Conservation (phyloP, 2,329 filamentous ascomycete genomes). For the Microcyclospora pomicola region DNA sequence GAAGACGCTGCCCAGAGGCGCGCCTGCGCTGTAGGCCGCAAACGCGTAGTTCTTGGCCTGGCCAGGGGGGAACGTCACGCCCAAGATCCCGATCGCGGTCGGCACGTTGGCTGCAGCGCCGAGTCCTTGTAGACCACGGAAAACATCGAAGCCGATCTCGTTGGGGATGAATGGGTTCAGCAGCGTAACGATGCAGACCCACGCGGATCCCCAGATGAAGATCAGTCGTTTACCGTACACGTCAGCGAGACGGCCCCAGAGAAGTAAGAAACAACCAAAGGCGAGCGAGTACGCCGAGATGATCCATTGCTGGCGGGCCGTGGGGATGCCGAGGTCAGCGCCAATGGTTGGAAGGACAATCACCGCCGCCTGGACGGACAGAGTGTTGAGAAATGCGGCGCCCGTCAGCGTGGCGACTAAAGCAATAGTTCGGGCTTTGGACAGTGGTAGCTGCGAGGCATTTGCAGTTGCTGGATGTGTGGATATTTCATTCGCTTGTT, state of each 20-base stretch:
- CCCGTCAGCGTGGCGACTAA: slow-evolving; percentile 19
- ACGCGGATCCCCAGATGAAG: slow-evolving; percentile 50
- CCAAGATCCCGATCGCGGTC: slow-evolving; percentile 56
- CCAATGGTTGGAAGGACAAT: slow-evolving; percentile 23
- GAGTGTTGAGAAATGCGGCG: slow-evolving; percentile 21
- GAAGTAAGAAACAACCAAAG: slow-evolving; percentile 53
- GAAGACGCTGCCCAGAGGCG: slow-evolving; percentile 49
- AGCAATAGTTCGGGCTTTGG: slow-evolving; percentile 17
- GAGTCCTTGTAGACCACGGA: slow-evolving; percentile 53
- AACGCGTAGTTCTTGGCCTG: slow-evolving; percentile 60
- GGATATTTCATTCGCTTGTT: not conserved
- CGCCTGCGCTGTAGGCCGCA: slow-evolving; percentile 48
- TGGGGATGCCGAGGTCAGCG: slow-evolving; percentile 18
- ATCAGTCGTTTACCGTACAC: slow-evolving; percentile 52
- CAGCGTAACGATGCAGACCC: slow-evolving; percentile 46
- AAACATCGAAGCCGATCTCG: slow-evolving; percentile 54
- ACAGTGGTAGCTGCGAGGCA: slow-evolving; percentile 9
- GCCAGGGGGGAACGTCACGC: slow-evolving; percentile 52
- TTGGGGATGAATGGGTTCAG: slow-evolving; percentile 50
- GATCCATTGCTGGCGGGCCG: slow-evolving; percentile 39
- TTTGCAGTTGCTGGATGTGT: slow-evolving; percentile 6
- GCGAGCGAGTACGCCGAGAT: slow-evolving; percentile 51
- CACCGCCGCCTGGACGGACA: slow-evolving; percentile 21
- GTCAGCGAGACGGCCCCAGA: slow-evolving; percentile 55
- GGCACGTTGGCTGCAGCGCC: slow-evolving; percentile 57